These are phyloP conservation scores for Phytophthora crassamura DNA, from an alignment of 352 stramenopile genomes.

Conservation along the genomic window DNA sequence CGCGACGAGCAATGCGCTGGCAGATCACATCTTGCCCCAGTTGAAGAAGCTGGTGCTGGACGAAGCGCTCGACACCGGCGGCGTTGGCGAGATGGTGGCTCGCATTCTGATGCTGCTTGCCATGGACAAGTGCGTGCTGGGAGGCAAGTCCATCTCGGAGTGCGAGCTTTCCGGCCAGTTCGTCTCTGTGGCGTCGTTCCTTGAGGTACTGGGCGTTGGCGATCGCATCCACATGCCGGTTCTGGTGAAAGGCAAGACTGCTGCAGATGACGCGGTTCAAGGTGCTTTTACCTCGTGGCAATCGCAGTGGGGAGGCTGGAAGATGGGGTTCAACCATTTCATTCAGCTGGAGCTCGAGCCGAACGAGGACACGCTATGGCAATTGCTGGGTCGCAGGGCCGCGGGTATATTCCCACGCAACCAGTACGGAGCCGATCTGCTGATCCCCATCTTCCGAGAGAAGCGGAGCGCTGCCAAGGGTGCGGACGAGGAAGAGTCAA, in stretches of 20 bases:
- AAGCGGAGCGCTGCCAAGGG: too few relatives aligned
- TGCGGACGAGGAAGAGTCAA: too few relatives aligned
- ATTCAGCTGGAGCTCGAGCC: neutral
- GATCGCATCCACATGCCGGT: too few relatives aligned
- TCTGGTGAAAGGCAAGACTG: too few relatives aligned
- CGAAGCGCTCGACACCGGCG: neutral
- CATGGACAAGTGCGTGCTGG: conserved; percentile 4
- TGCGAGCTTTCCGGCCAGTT: neutral
- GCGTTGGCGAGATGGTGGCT: neutral
- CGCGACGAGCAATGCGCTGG: neutral
- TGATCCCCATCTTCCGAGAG: conserved; percentile 5
- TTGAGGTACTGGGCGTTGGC: neutral
- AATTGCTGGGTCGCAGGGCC: neutral
- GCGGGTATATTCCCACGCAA: neutral
- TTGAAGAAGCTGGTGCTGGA: neutral
- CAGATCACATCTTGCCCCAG: neutral
- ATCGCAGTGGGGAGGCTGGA: neutral
- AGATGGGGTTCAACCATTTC: conserved; percentile 1
- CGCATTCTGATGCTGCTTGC: conserved; percentile 6
- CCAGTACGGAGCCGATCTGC: neutral
- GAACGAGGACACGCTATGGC: conserved; percentile 3
- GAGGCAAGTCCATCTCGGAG: neutral
- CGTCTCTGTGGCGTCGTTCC: neutral
- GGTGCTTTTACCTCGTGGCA: too few relatives aligned
- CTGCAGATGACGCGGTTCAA: too few relatives aligned